Evolutionary conservation across 139 green algal genomes (phyloP).

Genomic region (Dunaliella sp.): DNA sequence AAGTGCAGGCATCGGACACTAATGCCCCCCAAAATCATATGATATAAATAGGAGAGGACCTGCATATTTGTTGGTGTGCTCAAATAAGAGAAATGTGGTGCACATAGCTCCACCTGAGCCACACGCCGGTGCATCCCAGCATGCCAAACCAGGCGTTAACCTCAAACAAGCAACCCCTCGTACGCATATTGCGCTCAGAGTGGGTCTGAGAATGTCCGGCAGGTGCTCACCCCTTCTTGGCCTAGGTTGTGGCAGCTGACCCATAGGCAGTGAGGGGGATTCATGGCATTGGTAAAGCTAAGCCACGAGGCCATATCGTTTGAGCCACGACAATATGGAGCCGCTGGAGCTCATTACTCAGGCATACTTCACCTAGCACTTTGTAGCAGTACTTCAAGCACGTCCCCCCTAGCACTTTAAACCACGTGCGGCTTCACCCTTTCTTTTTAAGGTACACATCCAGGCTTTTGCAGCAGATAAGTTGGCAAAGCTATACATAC

Average conservation of each 20-base stretch:
- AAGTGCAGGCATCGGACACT: not conserved
- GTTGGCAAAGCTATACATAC: too few species aligned
- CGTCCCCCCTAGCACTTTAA: too few species aligned
- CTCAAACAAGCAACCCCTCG: not conserved
- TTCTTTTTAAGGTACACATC: too few species aligned
- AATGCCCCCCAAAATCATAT: not conserved
- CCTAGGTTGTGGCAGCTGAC: not conserved
- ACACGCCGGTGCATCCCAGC: not conserved
- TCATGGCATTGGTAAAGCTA: too few species aligned
- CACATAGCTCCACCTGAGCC: not conserved
- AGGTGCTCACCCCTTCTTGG: not conserved
- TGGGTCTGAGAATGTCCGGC: not conserved
- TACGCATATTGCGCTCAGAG: not conserved
- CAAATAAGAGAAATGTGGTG: not conserved
- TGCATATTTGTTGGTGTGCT: not conserved
- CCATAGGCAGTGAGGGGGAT: too few species aligned
- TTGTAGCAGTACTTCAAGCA: too few species aligned
- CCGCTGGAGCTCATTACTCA: too few species aligned
- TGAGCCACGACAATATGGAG: too few species aligned
- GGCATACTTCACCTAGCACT: too few species aligned
- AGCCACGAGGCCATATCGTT: too few species aligned
- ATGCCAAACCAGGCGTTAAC: not conserved
- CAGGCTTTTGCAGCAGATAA: too few species aligned
- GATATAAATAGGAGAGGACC: not conserved
- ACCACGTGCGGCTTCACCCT: too few species aligned